phyloP scores from a whole-genome alignment of 2,329 filamentous ascomycete species.

The Fusarium piperis region DNA sequence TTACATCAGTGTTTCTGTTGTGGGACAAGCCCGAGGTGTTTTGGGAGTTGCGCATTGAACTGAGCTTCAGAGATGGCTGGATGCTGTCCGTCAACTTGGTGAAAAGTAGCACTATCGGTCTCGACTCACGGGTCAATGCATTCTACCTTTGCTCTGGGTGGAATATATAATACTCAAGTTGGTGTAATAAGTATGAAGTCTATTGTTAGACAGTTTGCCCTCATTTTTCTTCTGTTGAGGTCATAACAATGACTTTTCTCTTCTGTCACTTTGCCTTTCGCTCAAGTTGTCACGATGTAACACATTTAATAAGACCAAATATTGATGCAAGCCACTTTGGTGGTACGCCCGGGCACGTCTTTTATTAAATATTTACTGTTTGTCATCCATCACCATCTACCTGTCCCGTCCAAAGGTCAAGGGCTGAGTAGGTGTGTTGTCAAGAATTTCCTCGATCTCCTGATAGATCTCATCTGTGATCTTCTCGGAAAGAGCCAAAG shows the following conservation, averaged over 20 bases:
- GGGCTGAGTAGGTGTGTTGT: constrained; percentile 31
- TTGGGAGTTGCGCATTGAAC: background rate
- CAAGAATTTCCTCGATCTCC: constrained; percentile 38
- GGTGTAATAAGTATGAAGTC: background rate
- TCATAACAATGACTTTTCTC: background rate
- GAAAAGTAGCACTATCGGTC: background rate
- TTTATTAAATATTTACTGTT: background rate
- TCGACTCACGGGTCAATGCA: background rate
- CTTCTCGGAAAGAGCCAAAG: constrained; percentile 33
- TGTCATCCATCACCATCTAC: background rate
- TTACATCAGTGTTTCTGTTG: background rate
- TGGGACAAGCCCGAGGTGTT: background rate
- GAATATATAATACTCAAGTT: background rate
- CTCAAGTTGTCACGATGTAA: background rate
- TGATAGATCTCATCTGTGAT: constrained; percentile 30
- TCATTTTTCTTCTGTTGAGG: background rate
- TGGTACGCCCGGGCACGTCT: background rate
- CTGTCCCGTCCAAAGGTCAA: constrained; percentile 32
- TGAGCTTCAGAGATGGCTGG: background rate
- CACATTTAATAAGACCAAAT: background rate
- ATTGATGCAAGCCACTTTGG: background rate
- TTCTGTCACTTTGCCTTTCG: background rate
- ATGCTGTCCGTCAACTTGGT: background rate
- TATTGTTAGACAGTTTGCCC: background rate
- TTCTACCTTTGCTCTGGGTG: background rate